Conservation (phyloP, 768 basidiomycete species). For the Melanogaster broomeanus region DNA sequence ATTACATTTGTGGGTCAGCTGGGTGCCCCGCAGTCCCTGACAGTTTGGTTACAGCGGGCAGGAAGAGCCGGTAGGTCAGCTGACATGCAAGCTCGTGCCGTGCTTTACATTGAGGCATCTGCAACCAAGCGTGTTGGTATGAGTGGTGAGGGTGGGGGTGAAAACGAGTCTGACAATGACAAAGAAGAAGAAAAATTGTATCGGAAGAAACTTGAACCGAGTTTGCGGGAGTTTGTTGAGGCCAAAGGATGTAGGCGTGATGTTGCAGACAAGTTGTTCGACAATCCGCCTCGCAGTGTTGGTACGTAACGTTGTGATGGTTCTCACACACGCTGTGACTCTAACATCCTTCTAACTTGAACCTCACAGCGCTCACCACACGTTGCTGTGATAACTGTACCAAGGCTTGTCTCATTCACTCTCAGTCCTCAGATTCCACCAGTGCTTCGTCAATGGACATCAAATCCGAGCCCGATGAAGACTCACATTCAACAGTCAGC, state of each 20-base stretch:
- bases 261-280: conserved; percentile 32
- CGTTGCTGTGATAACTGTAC: neutral
- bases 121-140: neutral
- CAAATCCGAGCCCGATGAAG: neutral
- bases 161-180: conserved; percentile 13
- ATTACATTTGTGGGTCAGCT: conserved; percentile 39
- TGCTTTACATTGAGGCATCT: conserved; percentile 1
- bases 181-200: neutral
- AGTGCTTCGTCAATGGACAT: neutral
- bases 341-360: neutral
- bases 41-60: neutral
- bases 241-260: conserved; percentile 27
- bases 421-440: neutral
- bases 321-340: conserved; percentile 1
- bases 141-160: neutral
- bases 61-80: neutral
- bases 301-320: conserved; percentile 14
- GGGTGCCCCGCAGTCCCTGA: conserved; percentile 7
- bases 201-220: conserved; percentile 32
- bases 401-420: neutral
- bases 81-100: neutral
- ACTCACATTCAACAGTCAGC: neutral
- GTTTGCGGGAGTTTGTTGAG: conserved; percentile 31
- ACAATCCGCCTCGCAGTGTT: conserved; percentile 26
- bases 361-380: neutral